phyloP scores from a whole-genome alignment of 2,329 filamentous ascomycete species.

The Colletotrichum neosansevieriae region DNA sequence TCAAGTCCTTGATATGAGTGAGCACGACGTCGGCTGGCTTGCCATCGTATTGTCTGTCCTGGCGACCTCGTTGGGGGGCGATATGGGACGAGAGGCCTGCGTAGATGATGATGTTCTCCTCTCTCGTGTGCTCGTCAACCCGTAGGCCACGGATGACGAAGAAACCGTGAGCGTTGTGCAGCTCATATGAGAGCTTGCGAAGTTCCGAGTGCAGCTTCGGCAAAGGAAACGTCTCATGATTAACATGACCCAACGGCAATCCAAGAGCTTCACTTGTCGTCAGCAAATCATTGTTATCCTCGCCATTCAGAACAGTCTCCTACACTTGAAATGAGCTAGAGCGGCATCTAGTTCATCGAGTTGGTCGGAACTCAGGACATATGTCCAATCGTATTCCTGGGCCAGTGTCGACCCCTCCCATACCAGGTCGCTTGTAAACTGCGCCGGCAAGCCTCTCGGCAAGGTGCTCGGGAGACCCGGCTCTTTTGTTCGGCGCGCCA shows the following conservation, averaged over 20 bases:
- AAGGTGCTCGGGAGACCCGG: conserved; percentile 55
- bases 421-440: conserved; percentile 63
- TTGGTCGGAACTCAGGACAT: conserved; percentile 59
- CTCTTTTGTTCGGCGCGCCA: conserved; percentile 55
- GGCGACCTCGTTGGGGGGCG: conserved; percentile 63
- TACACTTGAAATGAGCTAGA: conserved; percentile 37
- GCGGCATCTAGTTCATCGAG: conserved; percentile 59
- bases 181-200: conserved; percentile 62
- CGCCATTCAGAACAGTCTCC: neutral
- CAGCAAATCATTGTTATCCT: too few relatives aligned
- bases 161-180: conserved; percentile 71
- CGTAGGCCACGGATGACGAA: conserved; percentile 70
- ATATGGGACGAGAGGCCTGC: conserved; percentile 71
- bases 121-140: conserved; percentile 62
- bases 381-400: conserved; percentile 65
- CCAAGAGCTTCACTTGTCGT: conserved; percentile 21
- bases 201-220: conserved; percentile 63
- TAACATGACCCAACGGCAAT: conserved; percentile 56
- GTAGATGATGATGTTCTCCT: conserved; percentile 71
- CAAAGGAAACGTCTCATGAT: conserved; percentile 66
- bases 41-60: conserved; percentile 61
- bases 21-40: conserved; percentile 64
- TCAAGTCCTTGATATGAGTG: conserved; percentile 73
- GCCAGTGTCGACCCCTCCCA: conserved; percentile 67
- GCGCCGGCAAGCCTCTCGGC: conserved; percentile 62